Evolutionary conservation across 129 eudicot genomes (phyloP), one percentile per base, ranked within the genome.

Genomic region (Glebionis coronaria): DNA sequence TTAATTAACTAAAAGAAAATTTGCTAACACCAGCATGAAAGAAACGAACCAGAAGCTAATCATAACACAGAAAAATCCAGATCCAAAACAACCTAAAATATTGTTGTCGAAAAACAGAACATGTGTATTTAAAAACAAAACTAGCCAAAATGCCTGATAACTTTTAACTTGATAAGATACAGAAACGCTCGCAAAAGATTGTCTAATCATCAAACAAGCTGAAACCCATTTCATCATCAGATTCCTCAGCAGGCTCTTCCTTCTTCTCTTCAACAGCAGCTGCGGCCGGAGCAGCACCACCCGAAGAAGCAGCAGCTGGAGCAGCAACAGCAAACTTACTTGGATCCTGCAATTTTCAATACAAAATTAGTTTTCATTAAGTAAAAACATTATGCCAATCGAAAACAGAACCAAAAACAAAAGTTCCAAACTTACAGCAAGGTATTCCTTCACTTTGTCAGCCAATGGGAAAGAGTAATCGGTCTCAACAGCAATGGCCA

Each of bases 361-460:
- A 6, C 9, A 21, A 29, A 40, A 15, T 11, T 0, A 2, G 4
- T 46, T 13, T 12, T 50, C 14, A 14, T n/a, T 50, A 16, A 16
- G 15, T 12, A 50, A 50, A 50, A 50, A 4, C 18, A 49, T 11
- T 11, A 12, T n/a, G 31, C 31, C 6, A 51, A 12, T 18, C 3
- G 6, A 51, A 15, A 50, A 50, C 6, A 12, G 7, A 14, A 51
- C 16, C 18, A 51, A 15, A 16, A 38, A 40, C 13, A 4, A 12
- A 16, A 40, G 19, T 5, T 12, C 10, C 46, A 51, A 3, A 70
- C 79, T 23, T 56, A 86, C 89, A 72, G 67, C 71, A 20, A 87
- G 85, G 72, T 75, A 87, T 77, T 83, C 95, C 76, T 87, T 83
- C 46, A 83, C 90, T 55, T 87, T 81, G 13, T 83, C 81, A 4